Evolutionary conservation across 768 basidiomycete genomes (phyloP).

Genomic region (Mycena kentingensis): DNA sequence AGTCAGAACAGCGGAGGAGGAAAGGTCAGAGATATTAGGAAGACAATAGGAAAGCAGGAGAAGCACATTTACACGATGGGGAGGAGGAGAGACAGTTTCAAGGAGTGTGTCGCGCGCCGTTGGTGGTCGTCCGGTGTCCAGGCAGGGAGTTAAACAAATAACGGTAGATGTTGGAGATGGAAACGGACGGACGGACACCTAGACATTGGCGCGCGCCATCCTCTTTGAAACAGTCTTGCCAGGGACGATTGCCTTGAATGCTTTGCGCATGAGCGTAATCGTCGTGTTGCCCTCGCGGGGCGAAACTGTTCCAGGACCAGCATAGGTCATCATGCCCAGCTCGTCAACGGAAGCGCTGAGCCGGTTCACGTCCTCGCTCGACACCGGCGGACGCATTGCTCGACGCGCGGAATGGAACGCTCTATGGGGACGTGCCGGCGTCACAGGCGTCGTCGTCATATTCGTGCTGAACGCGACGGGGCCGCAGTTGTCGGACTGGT

Average conservation of each 20-base stretch:
- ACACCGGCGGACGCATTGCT: slow-evolving; percentile 72
- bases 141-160: background rate
- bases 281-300: slow-evolving; percentile 50
- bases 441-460: slow-evolving; percentile 25
- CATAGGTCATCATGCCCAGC: slow-evolving; percentile 54
- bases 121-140: slow-evolving; percentile 2
- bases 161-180: slow-evolving; percentile 1
- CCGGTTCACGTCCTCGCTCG: slow-evolving; percentile 58
- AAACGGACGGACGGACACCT: background rate
- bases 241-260: slow-evolving; percentile 76
- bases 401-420: slow-evolving; percentile 52
- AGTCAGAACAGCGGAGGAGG: slow-evolving; percentile 1
- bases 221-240: slow-evolving; percentile 57
- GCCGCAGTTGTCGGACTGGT: slow-evolving; percentile 67
- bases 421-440: slow-evolving; percentile 37
- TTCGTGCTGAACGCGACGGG: slow-evolving; percentile 38
- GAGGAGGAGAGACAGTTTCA: slow-evolving; percentile 3
- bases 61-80: background rate
- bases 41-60: slow-evolving; percentile 4
- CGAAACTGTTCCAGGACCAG: slow-evolving; percentile 30
- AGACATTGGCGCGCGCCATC: slow-evolving; percentile 45
- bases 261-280: slow-evolving; percentile 63
- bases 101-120: slow-evolving; percentile 15
- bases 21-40: slow-evolving; percentile 2
- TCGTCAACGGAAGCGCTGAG: slow-evolving; percentile 62